A percentile compares a stretch with the other conserved stretches of the same genome.
phyloP scores from a whole-genome alignment of 2,329 filamentous ascomycete species.

The Alternaria incomplexa region DNA sequence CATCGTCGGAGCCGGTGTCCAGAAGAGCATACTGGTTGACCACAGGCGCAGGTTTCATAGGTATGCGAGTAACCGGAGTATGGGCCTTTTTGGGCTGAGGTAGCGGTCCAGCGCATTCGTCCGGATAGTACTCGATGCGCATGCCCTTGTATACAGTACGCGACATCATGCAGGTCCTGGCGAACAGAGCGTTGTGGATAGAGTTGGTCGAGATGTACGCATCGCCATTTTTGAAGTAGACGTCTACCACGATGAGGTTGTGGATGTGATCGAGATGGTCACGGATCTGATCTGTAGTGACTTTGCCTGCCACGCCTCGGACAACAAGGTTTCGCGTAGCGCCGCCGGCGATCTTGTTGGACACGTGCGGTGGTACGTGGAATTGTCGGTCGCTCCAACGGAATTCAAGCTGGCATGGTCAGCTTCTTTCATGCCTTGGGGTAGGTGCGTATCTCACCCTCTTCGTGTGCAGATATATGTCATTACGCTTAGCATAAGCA shows the following conservation, averaged over 20 bases:
- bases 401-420: slow-evolving; percentile 63
- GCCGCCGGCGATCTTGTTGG: slow-evolving; percentile 67
- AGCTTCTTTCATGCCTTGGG: neutral
- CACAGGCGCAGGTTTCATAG: slow-evolving; percentile 27
- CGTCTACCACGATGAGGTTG: slow-evolving; percentile 72
- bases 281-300: slow-evolving; percentile 70
- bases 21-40: slow-evolving; percentile 43
- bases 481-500: slow-evolving; percentile 67
- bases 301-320: slow-evolving; percentile 59
- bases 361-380: slow-evolving; percentile 66
- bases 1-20: slow-evolving; percentile 31
- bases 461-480: slow-evolving; percentile 72
- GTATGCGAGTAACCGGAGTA: slow-evolving; percentile 5
- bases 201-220: slow-evolving; percentile 78
- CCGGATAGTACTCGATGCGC: slow-evolving; percentile 72
- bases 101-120: slow-evolving; percentile 73
- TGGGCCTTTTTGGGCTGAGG: slow-evolving; percentile 33
- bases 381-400: slow-evolving; percentile 76
- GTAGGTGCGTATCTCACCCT: slow-evolving; percentile 59
- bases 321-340: slow-evolving; percentile 78
- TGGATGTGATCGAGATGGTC: slow-evolving; percentile 83
- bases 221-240: slow-evolving; percentile 64
- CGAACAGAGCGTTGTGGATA: slow-evolving; percentile 75
- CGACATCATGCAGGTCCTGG: slow-evolving; percentile 77
- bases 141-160: slow-evolving; percentile 70